These are phyloP conservation scores for Fusarium secorum DNA, from an alignment of 2,329 filamentous ascomycete genomes.

Conservation along the genomic window DNA sequence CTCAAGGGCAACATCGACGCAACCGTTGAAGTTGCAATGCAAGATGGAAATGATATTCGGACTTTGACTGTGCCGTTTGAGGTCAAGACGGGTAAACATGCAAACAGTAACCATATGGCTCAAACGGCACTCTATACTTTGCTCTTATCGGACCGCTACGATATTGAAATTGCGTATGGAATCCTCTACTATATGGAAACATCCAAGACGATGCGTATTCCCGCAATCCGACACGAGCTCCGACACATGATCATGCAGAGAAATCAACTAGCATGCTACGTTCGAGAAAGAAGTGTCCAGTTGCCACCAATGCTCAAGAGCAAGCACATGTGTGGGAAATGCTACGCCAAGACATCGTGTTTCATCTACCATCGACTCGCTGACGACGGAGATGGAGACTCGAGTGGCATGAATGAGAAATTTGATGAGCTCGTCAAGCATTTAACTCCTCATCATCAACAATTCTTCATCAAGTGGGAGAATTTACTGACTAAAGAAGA, in stretches of 20 bases:
- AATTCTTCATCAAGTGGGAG: slow-evolving; percentile 97
- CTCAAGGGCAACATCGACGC: slow-evolving; percentile 98
- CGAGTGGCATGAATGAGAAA: slow-evolving; percentile 79
- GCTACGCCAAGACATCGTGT: slow-evolving; percentile 89
- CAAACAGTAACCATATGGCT: slow-evolving; percentile 83
- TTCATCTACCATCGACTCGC: slow-evolving; percentile 93
- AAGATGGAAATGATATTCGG: slow-evolving; percentile 70
- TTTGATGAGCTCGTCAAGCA: slow-evolving; percentile 84
- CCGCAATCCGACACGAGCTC: slow-evolving; percentile 84
- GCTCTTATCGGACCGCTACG: slow-evolving; percentile 91
- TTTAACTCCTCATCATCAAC: slow-evolving; percentile 75
- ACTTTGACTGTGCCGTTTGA: slow-evolving; percentile 91
- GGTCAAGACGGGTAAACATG: slow-evolving; percentile 90
- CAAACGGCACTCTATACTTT: slow-evolving; percentile 96
- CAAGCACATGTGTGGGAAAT: slow-evolving; percentile 81
- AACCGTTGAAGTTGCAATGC: slow-evolving; percentile 87
- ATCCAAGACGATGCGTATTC: slow-evolving; percentile 84
- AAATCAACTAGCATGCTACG: slow-evolving; percentile 85
- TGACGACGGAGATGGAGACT: slow-evolving; percentile 82
- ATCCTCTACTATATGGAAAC: slow-evolving; percentile 96
- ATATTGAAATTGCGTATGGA: slow-evolving; percentile 88
- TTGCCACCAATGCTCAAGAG: slow-evolving; percentile 88
- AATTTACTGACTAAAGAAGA: slow-evolving; percentile 92
- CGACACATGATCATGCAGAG: slow-evolving; percentile 97
- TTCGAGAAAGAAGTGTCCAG: slow-evolving; percentile 79